Evolutionary conservation across 352 stramenopile species (phyloP), one percentile per base, ranked within the genome.

Genomic region (Pythium guiyangense): DNA sequence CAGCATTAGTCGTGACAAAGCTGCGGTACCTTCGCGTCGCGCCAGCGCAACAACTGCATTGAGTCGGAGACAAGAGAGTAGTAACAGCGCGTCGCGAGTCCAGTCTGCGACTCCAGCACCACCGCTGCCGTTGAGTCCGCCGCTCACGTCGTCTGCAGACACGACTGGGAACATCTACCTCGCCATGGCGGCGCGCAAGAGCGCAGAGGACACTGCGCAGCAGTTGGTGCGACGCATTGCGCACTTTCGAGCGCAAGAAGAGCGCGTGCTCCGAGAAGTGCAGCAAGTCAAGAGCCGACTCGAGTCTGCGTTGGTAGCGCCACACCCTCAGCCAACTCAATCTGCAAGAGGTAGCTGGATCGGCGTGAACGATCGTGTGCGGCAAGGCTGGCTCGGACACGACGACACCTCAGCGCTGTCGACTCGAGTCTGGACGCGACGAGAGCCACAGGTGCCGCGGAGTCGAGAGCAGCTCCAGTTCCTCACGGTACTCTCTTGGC

Each of bases 401-500:
- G 31, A n/a, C 42, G 46, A 49, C 6, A 40, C 34, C 11, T 46
- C 34, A 35, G 57, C n/a, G 39, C 49, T 29, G 35, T 52, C 34
- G 27, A 11, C n/a, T 31, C 17, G 15, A 17, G 14, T 10, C 10
- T 47, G 15, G 12, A 17, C 51, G 49, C 40, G 40, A 15, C 56
- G 47, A 57, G 47, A 51, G 43, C 20, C 52, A 5, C 68, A 70
- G 45, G 62, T 48, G 1, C 68, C 62, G 10, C 63, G 72, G 29
- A 82, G 61, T 51, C 66, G 73, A 15, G 75, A 88, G 17, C 75
- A 86, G 42, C 57, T 79, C 6, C 59, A 83, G 58, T 72, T 88
- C 27, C 62, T 88, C 2, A 72, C 49, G 37, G 77, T 84, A 61
- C 58, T 27, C 37, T n/a, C 27, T 11, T 53, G 26, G 2, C 29